Conservation (phyloP, 2,329 filamentous ascomycete genomes). For the Botrytis medusae region DNA sequence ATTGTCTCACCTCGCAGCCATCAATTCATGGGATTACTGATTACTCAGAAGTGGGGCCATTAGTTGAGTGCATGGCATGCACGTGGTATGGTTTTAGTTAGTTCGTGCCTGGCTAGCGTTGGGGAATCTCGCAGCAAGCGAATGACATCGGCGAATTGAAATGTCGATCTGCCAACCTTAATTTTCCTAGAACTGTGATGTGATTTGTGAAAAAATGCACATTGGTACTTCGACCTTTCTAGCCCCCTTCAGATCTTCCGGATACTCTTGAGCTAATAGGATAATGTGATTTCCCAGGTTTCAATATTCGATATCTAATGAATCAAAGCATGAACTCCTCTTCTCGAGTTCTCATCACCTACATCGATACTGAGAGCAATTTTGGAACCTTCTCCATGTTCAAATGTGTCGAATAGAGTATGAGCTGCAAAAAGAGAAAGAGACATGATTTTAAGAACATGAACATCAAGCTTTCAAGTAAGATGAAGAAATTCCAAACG, state of each 20-base stretch:
- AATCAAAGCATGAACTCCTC: background rate
- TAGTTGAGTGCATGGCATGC: background rate
- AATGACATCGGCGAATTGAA: background rate
- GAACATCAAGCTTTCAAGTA: too few species aligned
- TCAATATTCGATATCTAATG: background rate
- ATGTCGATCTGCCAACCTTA: background rate
- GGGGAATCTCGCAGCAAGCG: background rate
- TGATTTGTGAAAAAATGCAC: background rate
- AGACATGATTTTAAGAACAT: too few species aligned
- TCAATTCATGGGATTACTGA: background rate
- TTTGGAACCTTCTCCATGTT: too few species aligned
- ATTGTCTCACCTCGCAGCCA: background rate
- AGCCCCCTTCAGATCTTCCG: background rate
- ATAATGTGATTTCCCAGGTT: background rate
- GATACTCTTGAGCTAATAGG: background rate
- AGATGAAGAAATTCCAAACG: too few species aligned
- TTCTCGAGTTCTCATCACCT: background rate
- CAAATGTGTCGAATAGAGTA: too few species aligned
- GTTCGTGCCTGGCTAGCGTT: background rate
- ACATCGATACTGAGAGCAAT: too few species aligned
- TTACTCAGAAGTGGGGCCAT: background rate
- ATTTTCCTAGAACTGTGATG: background rate
- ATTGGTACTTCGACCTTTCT: background rate
- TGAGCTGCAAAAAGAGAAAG: too few species aligned
- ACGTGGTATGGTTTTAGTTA: background rate